Conservation (phyloP, 441 rosid genomes). For the Theobroma grandiflorum region DNA sequence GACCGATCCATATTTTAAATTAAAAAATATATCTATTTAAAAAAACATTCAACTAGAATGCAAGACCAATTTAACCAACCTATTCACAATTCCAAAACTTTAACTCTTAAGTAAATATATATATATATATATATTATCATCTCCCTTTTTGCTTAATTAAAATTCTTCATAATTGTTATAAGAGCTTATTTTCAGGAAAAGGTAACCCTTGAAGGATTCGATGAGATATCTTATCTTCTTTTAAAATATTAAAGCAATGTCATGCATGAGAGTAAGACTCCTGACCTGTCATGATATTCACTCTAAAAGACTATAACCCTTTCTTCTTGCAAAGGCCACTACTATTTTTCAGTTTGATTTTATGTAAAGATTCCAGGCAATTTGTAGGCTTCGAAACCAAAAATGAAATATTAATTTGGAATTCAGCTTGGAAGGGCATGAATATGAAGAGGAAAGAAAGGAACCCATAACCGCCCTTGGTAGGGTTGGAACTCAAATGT, state of each 20-base stretch:
- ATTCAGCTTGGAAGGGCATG: neutral
- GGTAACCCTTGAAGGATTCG: neutral
- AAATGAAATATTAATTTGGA: neutral
- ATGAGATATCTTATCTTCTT: neutral
- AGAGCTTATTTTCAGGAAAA: neutral
- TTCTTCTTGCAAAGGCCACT: neutral
- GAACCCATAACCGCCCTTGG: neutral
- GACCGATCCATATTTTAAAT: no score
- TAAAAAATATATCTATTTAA: no score
- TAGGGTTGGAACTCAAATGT: neutral
- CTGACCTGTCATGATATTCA: neutral
- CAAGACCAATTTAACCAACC: no score
- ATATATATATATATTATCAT: neutral
- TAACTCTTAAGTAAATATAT: neutral
- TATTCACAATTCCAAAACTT: no score
- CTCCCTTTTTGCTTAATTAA: neutral
- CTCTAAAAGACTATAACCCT: neutral
- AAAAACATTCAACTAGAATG: no score
- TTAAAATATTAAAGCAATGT: neutral
- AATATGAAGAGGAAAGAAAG: neutral
- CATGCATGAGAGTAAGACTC: neutral
- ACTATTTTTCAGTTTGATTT: no score
- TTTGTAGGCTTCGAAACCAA: neutral
- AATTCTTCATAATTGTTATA: neutral
- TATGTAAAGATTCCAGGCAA: neutral